Conservation (phyloP, 495 filamentous ascomycete species). For the Letharia columbiana region DNA sequence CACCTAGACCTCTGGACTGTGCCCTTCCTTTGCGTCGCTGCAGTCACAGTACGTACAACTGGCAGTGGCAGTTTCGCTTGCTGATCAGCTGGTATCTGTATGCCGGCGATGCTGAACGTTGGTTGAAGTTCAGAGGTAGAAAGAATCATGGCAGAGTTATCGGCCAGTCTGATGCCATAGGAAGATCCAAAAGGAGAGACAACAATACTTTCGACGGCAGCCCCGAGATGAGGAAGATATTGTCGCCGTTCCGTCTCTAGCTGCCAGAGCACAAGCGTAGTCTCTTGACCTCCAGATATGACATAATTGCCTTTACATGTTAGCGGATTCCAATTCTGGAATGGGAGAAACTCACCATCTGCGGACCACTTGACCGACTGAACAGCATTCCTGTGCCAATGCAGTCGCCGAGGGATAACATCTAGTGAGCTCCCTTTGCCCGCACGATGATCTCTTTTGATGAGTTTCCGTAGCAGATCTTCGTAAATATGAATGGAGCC, state of each 20-base stretch:
- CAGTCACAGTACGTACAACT: slow-evolving; percentile 17
- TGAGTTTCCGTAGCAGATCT: slow-evolving; percentile 55
- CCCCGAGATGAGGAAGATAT: slow-evolving; percentile 78
- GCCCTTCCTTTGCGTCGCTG: background rate
- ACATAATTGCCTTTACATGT: slow-evolving; percentile 73
- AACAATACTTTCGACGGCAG: slow-evolving; percentile 70
- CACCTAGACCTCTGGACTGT: slow-evolving; percentile 11
- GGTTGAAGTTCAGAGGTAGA: slow-evolving; percentile 82
- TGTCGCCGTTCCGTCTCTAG: slow-evolving; percentile 73
- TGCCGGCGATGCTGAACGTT: slow-evolving; percentile 68
- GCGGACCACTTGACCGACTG: slow-evolving; percentile 75
- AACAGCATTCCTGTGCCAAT: slow-evolving; percentile 87
- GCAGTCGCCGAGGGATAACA: slow-evolving; percentile 44
- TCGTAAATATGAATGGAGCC: slow-evolving; percentile 73
- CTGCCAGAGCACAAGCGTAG: slow-evolving; percentile 92
- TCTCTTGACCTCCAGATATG: slow-evolving; percentile 85
- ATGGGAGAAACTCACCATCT: slow-evolving; percentile 58
- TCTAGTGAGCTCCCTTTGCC: slow-evolving; percentile 36
- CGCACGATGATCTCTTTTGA: slow-evolving; percentile 28
- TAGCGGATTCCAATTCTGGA: slow-evolving; percentile 11
- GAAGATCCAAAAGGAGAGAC: slow-evolving; percentile 70
- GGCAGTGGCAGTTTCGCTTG: slow-evolving; percentile 19
- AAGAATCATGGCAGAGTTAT: slow-evolving; percentile 82
- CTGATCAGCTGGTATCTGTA: slow-evolving; percentile 49
- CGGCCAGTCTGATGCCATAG: slow-evolving; percentile 74